Conservation (phyloP, 768 basidiomycete species). For the Pholiota molesta region DNA sequence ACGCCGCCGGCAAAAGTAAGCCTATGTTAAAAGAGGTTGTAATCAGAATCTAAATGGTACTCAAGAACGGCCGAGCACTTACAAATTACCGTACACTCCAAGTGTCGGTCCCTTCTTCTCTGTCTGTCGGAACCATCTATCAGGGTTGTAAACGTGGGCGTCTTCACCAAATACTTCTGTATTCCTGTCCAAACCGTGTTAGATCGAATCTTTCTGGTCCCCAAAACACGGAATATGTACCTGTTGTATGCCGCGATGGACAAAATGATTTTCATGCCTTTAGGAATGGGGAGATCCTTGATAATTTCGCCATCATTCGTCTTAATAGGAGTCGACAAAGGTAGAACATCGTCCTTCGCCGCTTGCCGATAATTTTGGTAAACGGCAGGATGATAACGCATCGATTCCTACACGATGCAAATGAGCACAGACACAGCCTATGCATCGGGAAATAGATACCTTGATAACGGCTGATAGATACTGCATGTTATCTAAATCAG, state of each 20-base stretch:
- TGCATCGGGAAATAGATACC: slow-evolving; percentile 25
- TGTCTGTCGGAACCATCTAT: slow-evolving; percentile 51
- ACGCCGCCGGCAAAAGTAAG: slow-evolving; percentile 52
- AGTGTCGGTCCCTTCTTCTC: slow-evolving; percentile 42
- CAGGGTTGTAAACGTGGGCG: slow-evolving; percentile 55
- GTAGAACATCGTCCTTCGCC: slow-evolving; percentile 55
- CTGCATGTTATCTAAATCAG: slow-evolving; percentile 54
- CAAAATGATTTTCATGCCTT: slow-evolving; percentile 51
- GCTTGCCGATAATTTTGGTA: slow-evolving; percentile 58
- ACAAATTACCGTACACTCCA: slow-evolving; percentile 54
- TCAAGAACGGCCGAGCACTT: slow-evolving; percentile 15
- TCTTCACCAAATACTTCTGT: slow-evolving; percentile 59
- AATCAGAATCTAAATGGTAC: background rate
- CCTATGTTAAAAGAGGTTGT: slow-evolving; percentile 26
- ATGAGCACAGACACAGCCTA: background rate
- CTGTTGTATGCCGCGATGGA: slow-evolving; percentile 61
- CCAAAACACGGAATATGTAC: slow-evolving; percentile 28
- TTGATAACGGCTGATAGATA: slow-evolving; percentile 53
- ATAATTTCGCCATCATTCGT: slow-evolving; percentile 47
- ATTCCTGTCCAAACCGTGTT: slow-evolving; percentile 34
- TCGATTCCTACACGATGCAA: slow-evolving; percentile 41
- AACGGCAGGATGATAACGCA: slow-evolving; percentile 56
- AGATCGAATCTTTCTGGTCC: background rate
- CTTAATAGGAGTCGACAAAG: slow-evolving; percentile 56
- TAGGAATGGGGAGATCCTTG: slow-evolving; percentile 47